Conservation (phyloP, 345 rosid species). For the Mallotus nudiflorus region DNA sequence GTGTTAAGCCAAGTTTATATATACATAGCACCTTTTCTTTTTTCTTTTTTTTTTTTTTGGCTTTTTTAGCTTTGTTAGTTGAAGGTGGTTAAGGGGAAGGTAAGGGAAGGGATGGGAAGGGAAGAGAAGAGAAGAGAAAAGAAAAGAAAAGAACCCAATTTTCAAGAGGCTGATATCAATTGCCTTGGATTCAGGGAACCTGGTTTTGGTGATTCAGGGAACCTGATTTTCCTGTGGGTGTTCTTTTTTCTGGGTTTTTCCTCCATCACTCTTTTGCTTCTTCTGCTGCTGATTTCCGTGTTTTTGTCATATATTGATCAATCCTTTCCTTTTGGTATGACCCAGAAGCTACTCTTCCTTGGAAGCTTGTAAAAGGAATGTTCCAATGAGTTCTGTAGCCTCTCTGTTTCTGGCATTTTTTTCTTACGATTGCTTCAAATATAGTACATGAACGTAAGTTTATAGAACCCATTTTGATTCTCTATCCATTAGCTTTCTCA, state of each 20-base stretch:
- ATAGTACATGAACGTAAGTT: too few relatives aligned
- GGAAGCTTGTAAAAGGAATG: too few relatives aligned
- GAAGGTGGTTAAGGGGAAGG: slow-evolving; percentile 32
- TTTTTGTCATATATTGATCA: neutral
- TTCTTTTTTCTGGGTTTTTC: slow-evolving; percentile 34
- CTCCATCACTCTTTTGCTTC: slow-evolving; percentile 21
- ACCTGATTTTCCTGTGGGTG: slow-evolving; percentile 24
- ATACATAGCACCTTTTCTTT: too few relatives aligned
- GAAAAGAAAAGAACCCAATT: slow-evolving; percentile 19
- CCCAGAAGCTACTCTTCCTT: too few relatives aligned
- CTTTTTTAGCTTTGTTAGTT: slow-evolving; percentile 25
- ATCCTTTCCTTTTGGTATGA: too few relatives aligned
- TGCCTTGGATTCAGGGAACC: slow-evolving; percentile 49
- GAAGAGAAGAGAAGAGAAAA: too few relatives aligned
- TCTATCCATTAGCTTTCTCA: too few relatives aligned
- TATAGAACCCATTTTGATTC: too few relatives aligned
- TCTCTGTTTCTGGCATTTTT: slow-evolving; percentile 1
- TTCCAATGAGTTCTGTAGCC: slow-evolving; percentile 12
- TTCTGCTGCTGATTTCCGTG: neutral
- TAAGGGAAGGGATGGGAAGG: too few relatives aligned
- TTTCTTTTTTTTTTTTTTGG: neutral
- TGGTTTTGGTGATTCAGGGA: too few relatives aligned
- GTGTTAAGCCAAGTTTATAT: too few relatives aligned
- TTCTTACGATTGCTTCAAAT: too few relatives aligned
- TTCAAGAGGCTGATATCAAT: slow-evolving; percentile 47